phyloP scores from a whole-genome alignment of 495 filamentous ascomycete species.

The Talaromyces ruber region DNA sequence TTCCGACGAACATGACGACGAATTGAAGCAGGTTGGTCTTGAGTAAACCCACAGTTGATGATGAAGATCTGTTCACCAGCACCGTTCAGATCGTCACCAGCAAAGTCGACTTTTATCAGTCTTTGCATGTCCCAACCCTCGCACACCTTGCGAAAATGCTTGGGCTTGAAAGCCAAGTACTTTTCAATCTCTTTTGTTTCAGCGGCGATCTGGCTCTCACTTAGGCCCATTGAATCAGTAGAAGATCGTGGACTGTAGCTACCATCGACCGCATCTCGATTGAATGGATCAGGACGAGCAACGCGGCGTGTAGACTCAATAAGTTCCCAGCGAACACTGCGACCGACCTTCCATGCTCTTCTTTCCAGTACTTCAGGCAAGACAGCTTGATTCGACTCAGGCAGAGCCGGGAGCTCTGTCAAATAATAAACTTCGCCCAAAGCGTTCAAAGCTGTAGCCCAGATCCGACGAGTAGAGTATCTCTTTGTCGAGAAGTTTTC shows the following conservation, averaged over 20 bases:
- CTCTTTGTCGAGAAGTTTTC: conserved; percentile 65
- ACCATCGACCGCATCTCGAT: conserved; percentile 47
- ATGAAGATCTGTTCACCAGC: conserved; percentile 70
- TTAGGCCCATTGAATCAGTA: conserved; percentile 62
- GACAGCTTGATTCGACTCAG: conserved; percentile 20
- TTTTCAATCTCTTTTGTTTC: conserved; percentile 77
- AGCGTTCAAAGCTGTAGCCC: conserved; percentile 84
- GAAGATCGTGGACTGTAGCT: conserved; percentile 63
- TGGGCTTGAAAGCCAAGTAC: conserved; percentile 65
- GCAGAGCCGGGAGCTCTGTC: conserved; percentile 50
- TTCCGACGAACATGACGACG: conserved; percentile 43
- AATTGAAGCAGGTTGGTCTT: conserved; percentile 38
- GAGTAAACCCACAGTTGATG: conserved; percentile 59
- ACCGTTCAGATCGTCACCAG: conserved; percentile 61
- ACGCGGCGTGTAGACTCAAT: conserved; percentile 65
- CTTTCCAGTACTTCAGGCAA: conserved; percentile 42
- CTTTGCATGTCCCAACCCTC: conserved; percentile 90
- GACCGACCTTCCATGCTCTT: conserved; percentile 71
- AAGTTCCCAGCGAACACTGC: conserved; percentile 70
- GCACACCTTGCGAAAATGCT: conserved; percentile 70
- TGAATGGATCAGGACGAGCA: conserved; percentile 63
- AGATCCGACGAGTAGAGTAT: conserved; percentile 59
- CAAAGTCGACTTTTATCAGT: conserved; percentile 81
- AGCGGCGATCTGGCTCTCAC: conserved; percentile 56
- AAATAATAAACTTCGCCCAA: conserved; percentile 87